Evolutionary conservation across 106 monocot genomes (phyloP), one percentile per base, ranked within the genome.

Genomic region (Phalaenopsis equestris): DNA sequence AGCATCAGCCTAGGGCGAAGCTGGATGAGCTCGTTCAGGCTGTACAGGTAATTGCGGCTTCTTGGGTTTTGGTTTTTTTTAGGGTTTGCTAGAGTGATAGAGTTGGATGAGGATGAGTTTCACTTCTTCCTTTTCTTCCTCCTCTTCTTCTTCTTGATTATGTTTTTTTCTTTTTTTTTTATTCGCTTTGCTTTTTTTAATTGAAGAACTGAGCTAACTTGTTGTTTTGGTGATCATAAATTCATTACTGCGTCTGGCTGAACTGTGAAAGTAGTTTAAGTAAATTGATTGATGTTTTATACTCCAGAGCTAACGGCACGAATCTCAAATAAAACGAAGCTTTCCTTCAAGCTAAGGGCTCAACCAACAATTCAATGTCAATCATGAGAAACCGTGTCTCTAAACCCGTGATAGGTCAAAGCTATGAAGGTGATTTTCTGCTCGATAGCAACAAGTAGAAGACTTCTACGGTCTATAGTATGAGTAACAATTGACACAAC

Each of bases 21-120:
- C 79, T 80, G 37, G 92, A 89, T 78, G 89, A 89, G 75, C 84
- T 89, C 45, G 77, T 82, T 72, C 80, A 86, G 56, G 89, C 91
- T 30, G 64, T 81, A 18, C 79, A 89, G 91, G 91, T 92, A 14
- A 36, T 85, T 42, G 37, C 19, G 21, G 5, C 36, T 56, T 55
- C 41, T 41, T 10, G 5, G 72, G 0, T 0, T 78, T 18, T 78
- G 0, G 41, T 18, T 56, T 43, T 79, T 78, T 24, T 78, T 57
- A 12, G 24, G 30, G 30, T 38, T 58, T 79, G n/a, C 42, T 58
- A 6, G 64, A 65, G 64, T 24, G 5, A 65, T 65, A 2, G 64
- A 65, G 23, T 65, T 65, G 8, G 64, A 65, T 23, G 21, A 24
- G 64, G 64, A 65, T 23, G 52, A 52, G 12, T 52, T 65, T 65